Conservation (phyloP, 208 protist species). For the Trypanosoma caninum region DNA sequence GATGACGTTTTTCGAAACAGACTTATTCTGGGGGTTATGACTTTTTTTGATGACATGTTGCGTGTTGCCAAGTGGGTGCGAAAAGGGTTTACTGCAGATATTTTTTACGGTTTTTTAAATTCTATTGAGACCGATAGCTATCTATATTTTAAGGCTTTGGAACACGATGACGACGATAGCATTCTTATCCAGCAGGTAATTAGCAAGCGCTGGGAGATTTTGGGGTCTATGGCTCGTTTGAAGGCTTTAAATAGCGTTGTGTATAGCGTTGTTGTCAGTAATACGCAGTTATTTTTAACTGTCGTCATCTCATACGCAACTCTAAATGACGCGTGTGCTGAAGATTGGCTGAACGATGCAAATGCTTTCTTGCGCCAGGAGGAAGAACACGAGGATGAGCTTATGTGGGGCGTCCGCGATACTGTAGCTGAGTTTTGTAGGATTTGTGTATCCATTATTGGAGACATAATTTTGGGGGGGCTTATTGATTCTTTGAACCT, state of each 20-base stretch:
- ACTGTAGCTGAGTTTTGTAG: conserved; percentile 30
- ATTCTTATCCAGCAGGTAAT: conserved; percentile 15
- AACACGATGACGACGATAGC: conserved; percentile 8
- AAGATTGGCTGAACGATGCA: conserved; percentile 26
- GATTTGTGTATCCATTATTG: conserved; percentile 29
- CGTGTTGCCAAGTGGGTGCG: conserved; percentile 36
- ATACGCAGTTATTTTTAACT: conserved; percentile 21
- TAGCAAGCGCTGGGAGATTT: conserved; percentile 14
- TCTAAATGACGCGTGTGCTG: conserved; percentile 24
- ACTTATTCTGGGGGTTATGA: conserved; percentile 4
- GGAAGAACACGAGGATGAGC: conserved; percentile 49
- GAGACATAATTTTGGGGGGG: conserved; percentile 35
- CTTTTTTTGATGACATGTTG: conserved; percentile 32
- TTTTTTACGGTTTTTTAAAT: conserved; percentile 26
- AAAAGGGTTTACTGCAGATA: conserved; percentile 14
- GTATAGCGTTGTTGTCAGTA: background rate
- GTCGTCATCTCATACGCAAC: conserved; percentile 36
- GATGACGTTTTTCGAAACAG: conserved; percentile 5
- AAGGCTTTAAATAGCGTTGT: conserved; percentile 4
- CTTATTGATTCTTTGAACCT: conserved; percentile 1
- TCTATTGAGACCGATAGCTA: conserved; percentile 29
- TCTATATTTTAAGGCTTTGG: conserved; percentile 15
- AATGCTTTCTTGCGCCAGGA: conserved; percentile 54
- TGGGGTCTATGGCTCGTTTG: conserved; percentile 1
- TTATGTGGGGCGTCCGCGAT: conserved; percentile 41